Evolutionary conservation across 495 filamentous ascomycete species (phyloP).

Genomic region (Tuber melanosporum): DNA sequence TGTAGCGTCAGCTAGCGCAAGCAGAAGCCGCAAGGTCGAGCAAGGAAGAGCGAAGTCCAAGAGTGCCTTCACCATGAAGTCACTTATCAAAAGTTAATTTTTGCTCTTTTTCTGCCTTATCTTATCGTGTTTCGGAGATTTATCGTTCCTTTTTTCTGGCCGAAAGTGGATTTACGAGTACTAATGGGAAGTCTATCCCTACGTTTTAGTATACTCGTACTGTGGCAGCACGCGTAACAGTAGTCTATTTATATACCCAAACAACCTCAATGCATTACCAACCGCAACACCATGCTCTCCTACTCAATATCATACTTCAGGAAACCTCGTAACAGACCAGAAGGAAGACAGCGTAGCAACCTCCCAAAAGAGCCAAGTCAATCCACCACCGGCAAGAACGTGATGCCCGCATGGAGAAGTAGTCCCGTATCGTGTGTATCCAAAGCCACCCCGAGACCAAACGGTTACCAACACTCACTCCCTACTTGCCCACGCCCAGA

Average conservation of each 20-base stretch:
- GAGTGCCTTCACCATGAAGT: constrained; percentile 30
- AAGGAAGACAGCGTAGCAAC: not conserved
- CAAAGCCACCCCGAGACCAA: too few relatives aligned
- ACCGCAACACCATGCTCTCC: not conserved
- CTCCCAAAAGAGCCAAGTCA: too few relatives aligned
- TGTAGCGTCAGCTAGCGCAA: not conserved
- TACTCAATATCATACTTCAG: not conserved
- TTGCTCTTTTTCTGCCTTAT: not conserved
- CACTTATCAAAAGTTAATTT: constrained; percentile 17
- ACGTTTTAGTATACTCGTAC: not conserved
- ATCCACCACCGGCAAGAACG: too few relatives aligned
- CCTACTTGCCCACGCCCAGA: too few relatives aligned
- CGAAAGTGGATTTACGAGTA: not conserved
- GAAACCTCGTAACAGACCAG: not conserved
- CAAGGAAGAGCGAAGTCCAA: constrained; percentile 30
- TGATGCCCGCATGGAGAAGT: too few relatives aligned
- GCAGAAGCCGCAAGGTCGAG: constrained; percentile 2
- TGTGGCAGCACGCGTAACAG: not conserved
- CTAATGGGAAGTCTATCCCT: not conserved
- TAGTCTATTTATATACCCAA: not conserved
- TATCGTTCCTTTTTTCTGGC: not conserved
- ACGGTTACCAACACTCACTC: too few relatives aligned
- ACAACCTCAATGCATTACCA: not conserved
- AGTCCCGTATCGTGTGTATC: too few relatives aligned
- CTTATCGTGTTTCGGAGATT: not conserved